phyloP scores from a whole-genome alignment of 805 yeast genomes.

The Zygosaccharomyces lentus region DNA sequence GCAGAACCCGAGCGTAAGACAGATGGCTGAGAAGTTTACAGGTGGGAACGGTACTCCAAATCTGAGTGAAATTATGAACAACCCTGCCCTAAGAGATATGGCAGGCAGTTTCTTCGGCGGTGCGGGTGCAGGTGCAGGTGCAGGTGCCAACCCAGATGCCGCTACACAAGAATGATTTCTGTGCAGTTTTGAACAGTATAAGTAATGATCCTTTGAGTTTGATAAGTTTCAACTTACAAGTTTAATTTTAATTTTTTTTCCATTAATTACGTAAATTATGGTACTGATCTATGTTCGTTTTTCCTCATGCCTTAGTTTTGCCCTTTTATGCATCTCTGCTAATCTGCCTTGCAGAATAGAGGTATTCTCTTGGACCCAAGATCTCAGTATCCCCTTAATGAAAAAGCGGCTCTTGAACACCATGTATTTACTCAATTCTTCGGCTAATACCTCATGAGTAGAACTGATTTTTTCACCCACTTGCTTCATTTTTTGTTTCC shows the following conservation, averaged over 20 bases:
- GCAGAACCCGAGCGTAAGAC: conserved; percentile 74
- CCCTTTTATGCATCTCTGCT: conserved; percentile 7
- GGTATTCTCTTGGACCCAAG: conserved; percentile 12
- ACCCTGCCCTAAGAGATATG: conserved; percentile 71
- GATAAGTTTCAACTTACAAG: not conserved
- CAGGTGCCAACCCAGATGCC: conserved; percentile 13
- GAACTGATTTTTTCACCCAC: conserved; percentile 45
- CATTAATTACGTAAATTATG: not conserved
- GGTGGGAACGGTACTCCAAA: conserved; percentile 63
- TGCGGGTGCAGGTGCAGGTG: conserved; percentile 22
- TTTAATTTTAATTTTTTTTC: not conserved
- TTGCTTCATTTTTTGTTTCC: conserved; percentile 40
- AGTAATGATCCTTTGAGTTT: not conserved
- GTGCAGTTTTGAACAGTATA: not conserved
- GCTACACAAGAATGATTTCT: conserved; percentile 1
- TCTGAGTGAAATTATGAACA: conserved; percentile 68
- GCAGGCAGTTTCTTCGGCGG: conserved; percentile 69
- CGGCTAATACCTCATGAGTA: conserved; percentile 60
- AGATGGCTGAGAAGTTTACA: conserved; percentile 77
- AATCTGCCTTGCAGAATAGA: conserved; percentile 13
- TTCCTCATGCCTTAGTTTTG: not conserved
- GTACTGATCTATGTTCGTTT: not conserved
- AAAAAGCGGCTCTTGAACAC: conserved; percentile 45
- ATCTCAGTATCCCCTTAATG: conserved; percentile 12
- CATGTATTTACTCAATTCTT: conserved; percentile 56